phyloP scores from a whole-genome alignment of 2,329 filamentous ascomycete species.

The Beauveria caledonica region DNA sequence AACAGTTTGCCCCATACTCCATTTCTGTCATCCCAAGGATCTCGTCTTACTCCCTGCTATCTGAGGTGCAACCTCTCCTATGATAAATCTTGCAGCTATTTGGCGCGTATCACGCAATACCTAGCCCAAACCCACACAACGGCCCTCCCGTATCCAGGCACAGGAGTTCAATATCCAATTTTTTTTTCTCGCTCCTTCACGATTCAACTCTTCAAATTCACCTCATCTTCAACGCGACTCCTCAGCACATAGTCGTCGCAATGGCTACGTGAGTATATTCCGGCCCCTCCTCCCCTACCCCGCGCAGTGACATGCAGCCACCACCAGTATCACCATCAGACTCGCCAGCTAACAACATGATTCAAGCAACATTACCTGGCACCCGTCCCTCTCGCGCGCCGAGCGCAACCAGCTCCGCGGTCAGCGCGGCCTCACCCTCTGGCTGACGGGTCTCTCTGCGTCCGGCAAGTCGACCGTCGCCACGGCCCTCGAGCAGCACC shows the following conservation, averaged over 20 bases:
- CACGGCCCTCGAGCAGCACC: constrained; percentile 91
- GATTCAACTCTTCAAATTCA: neutral
- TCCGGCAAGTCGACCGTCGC: constrained; percentile 97
- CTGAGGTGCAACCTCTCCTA: neutral
- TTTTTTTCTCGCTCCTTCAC: neutral
- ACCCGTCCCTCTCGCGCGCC: constrained; percentile 67
- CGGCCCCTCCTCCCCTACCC: constrained; percentile 11
- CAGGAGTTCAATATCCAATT: neutral
- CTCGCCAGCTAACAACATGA: constrained; percentile 10
- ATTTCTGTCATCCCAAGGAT: neutral
- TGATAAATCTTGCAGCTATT: neutral
- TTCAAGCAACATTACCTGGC: constrained; percentile 81
- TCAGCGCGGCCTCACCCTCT: constrained; percentile 89
- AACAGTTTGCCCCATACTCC: neutral
- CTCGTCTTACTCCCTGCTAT: constrained; percentile 1
- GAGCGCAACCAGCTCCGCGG: constrained; percentile 69
- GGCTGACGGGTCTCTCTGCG: constrained; percentile 94
- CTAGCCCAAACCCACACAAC: constrained; percentile 10
- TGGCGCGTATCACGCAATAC: constrained; percentile 9
- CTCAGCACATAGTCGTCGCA: constrained; percentile 13
- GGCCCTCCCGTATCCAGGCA: neutral
- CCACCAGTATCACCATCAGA: constrained; percentile 6
- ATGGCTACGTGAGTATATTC: constrained; percentile 27
- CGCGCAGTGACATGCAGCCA: constrained; percentile 10
- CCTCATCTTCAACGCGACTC: neutral